phyloP scores from a whole-genome alignment of 1,139 yeast species.

The Protomyces inundatus region DNA sequence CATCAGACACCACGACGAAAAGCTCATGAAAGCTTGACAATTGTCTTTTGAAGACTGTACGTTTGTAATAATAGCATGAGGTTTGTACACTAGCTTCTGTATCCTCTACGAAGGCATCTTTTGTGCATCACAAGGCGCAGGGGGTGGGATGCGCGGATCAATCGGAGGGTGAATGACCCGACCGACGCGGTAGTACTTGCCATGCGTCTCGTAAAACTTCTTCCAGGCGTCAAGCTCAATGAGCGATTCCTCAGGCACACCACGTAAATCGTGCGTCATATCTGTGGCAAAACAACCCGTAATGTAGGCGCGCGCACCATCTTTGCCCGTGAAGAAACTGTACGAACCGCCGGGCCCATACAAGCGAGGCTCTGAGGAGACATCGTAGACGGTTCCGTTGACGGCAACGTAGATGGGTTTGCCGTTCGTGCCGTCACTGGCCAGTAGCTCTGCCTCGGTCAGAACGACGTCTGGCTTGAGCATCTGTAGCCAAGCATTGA shows the following conservation, averaged over 20 bases:
- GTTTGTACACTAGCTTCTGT: no score
- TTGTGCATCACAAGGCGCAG: conserved; percentile 25
- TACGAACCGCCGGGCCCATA: conserved; percentile 69
- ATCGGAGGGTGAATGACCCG: conserved; percentile 22
- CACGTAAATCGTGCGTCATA: conserved; percentile 65
- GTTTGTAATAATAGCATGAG: no score
- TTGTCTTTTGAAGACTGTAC: no score
- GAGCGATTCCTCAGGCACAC: conserved; percentile 42
- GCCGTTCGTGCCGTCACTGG: conserved; percentile 50
- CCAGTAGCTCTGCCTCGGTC: conserved; percentile 48
- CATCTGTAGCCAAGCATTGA: conserved; percentile 15
- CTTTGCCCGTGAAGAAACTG: conserved; percentile 58
- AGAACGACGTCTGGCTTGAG: conserved; percentile 37
- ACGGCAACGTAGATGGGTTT: conserved; percentile 63
- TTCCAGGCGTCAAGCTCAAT: conserved; percentile 49
- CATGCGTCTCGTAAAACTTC: conserved; percentile 40
- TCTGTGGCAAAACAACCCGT: conserved; percentile 65
- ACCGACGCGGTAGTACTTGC: conserved; percentile 20
- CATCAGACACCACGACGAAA: no score
- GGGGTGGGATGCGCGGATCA: conserved; percentile 14
- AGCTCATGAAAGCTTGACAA: no score
- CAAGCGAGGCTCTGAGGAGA: conserved; percentile 48
- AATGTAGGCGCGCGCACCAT: conserved; percentile 67
- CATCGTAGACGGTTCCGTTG: conserved; percentile 68
- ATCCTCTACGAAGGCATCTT: background rate